Base-by-base conservation (phyloP, 805 yeast species). In the Millerago galiae region DNA sequence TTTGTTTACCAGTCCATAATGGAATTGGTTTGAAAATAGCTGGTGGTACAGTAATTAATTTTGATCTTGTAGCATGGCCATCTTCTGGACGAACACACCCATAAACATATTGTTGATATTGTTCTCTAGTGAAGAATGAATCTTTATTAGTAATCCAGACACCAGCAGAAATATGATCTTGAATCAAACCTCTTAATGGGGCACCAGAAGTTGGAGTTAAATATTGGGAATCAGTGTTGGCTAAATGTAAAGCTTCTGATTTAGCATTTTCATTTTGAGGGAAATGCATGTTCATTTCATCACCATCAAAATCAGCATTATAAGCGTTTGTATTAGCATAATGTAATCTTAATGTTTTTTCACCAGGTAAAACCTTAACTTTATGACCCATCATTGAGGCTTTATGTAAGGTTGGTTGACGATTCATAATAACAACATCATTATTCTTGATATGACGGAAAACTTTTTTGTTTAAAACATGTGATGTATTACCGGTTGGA, bases 371-470 rank as follows among this genome's bases (percentile, higher is more conserved):
- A 27, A 93, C 99, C 58, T 96, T 79, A 35, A 93, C 99, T 60
- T 83, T 86, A 67, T 93, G 99, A 53, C 99, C 99, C 99, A 93
- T 93, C 96, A 93, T 93, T 25, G 99, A 95, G 37, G 99, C 99
- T 69, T 93, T 93, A 71, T 93, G 99, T 62, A 93, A 75, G 13
- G 99, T 91, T 37, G 99, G 99, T 71, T 93, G 99, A 72, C 99
- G 90, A 70, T 93, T 93, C 98, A 95, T 93, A 33, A 95, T 65
- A 38, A 95, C 98, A 46, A 93, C 90, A 66, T 95, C 99, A 51
- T 88, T 83, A 68, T 95, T 91, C 49, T 83, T 83, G 61, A 93
- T 87, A 62, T 93, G 99, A 61, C 99, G 81, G 65, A 72, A 83
- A 33, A 93, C 99, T 67, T 93, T 93, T 61, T 93, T 93, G 71